Evolutionary conservation across 306 rosid genomes (phyloP), one percentile per base, ranked within the genome.

Genomic region (Lathyrus oleraceus): DNA sequence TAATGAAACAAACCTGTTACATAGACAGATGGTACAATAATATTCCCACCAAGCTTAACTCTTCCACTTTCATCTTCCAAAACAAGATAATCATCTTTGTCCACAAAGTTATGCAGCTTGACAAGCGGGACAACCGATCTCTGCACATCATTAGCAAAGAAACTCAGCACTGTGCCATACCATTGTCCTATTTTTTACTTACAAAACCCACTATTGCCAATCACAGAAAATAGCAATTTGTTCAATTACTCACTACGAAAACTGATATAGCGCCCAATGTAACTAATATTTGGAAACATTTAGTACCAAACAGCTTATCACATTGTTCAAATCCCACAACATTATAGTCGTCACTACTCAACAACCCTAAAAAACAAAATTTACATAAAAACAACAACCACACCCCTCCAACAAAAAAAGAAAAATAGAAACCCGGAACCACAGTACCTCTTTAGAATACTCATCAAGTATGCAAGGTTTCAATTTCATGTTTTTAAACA

Each of bases 61-160:
- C 99, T 85, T 70, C 99, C 99, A 71, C 96, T 91, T 65, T 91
- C 97, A 72, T 91, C 99, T 82, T 94, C 97, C 85, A 94, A 85
- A 74, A 91, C 75, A 32, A 94, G 87, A 45, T 82, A 51, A 78
- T 94, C 99, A 76, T 91, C 96, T 0, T 87, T 58, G 69, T 88
- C 91, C 81, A 85, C 35, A 71, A 91, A 94, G 78, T 91, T 94
- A 78, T 83, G 91, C 35, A 75, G 88, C 85, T 74, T 81, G 79
- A 89, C 97, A 10, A 86, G 89, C 1, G 95, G 96, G 58, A 71
- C 73, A 40, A 38, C 79, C 43, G 96, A 78, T 82, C 86, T 88
- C 99, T 91, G 86, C 5, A 76, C 44, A 68, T 61, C 10, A 76
- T 21, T 57, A 36, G 17, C 65, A 64, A n/a, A 61, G 28, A 56